phyloP scores from a whole-genome alignment of 306 rosid species.

The Abrus precatorius region DNA sequence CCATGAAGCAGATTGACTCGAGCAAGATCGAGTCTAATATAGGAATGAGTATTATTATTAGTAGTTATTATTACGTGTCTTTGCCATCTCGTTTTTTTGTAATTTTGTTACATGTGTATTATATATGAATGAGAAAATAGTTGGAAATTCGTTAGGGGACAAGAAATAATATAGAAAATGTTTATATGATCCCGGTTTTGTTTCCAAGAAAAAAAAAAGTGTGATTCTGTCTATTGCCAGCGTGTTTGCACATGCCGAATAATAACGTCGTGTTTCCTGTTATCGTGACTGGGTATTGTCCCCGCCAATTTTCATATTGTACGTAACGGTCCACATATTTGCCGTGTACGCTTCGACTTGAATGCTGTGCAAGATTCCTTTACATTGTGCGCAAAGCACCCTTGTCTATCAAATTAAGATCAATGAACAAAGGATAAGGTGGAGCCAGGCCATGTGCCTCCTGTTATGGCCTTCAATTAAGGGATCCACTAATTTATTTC shows the following conservation, averaged over 20 bases:
- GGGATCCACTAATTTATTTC: conserved; percentile 46
- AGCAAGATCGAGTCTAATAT: conserved; percentile 50
- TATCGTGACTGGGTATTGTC: conserved; percentile 27
- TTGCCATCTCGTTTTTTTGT: conserved; percentile 38
- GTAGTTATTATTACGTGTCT: conserved; percentile 39
- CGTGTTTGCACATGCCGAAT: conserved; percentile 29
- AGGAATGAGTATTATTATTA: conserved; percentile 46
- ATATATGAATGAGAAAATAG: conserved; percentile 61
- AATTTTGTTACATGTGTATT: conserved; percentile 38
- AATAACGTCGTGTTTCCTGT: conserved; percentile 46
- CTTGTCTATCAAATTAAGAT: conserved; percentile 44
- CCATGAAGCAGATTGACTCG: conserved; percentile 55
- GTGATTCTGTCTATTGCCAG: conserved; percentile 30
- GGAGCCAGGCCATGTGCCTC: conserved; percentile 61
- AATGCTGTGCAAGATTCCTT: conserved; percentile 45
- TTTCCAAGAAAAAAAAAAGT: conserved; percentile 27
- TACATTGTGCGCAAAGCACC: not conserved
- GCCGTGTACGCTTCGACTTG: not conserved
- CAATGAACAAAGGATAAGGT: conserved; percentile 55
- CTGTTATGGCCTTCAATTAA: conserved; percentile 35
- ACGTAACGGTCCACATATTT: not conserved
- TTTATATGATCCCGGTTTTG: conserved; percentile 62
- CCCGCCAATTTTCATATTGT: conserved; percentile 32
- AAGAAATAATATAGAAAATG: conserved; percentile 67
- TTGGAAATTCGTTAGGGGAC: conserved; percentile 66